A percentile compares a stretch with the other conserved stretches of the same genome.
Evolutionary conservation across 2,329 filamentous ascomycete species (phyloP).

Genomic region (Apiospora rasikravindrae): DNA sequence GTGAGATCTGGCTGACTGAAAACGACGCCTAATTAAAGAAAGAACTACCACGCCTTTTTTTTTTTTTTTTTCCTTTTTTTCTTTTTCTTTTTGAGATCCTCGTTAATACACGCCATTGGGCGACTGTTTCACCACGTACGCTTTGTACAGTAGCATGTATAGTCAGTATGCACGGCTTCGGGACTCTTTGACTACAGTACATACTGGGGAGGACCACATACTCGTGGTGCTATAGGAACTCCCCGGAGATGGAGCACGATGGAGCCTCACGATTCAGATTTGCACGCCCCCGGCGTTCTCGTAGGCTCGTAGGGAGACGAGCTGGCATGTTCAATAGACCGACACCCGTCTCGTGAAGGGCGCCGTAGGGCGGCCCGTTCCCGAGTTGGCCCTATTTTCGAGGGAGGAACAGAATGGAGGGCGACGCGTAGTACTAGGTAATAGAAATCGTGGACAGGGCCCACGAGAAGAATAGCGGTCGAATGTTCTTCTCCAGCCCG

Average conservation of each 20-base stretch:
- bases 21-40: background rate
- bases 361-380: conserved; percentile 18
- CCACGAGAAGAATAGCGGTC: conserved; percentile 13
- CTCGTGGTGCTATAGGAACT: background rate
- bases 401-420: background rate
- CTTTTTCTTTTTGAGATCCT: background rate
- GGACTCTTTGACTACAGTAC: background rate
- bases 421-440: background rate
- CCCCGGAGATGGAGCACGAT: background rate
- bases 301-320: background rate
- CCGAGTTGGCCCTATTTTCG: conserved; percentile 4
- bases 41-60: background rate
- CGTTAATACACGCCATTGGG: conserved; percentile 10
- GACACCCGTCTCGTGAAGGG: conserved; percentile 7
- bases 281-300: background rate
- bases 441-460: background rate
- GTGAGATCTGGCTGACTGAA: conserved; percentile 6
- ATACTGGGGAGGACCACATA: background rate
- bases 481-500: conserved; percentile 7
- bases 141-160: background rate
- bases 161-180: background rate
- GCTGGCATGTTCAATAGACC: conserved; percentile 14
- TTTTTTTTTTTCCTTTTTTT: background rate
- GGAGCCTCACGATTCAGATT: background rate
- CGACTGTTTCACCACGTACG: conserved; percentile 15